Conservation (phyloP, 2,329 filamentous ascomycete species). For the Leptographium flavum region DNA sequence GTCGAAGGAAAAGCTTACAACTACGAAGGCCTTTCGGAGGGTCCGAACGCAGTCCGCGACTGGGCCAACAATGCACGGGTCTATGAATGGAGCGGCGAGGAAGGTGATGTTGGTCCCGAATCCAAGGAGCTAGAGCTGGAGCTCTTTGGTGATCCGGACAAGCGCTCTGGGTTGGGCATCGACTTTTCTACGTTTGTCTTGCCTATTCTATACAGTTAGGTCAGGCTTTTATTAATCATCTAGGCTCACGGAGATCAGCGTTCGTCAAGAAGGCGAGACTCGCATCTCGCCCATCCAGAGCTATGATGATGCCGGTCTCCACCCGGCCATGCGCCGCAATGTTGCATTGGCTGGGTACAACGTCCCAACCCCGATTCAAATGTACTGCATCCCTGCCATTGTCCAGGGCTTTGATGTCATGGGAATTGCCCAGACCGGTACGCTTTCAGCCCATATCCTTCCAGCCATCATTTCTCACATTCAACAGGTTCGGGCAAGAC, state of each 20-base stretch:
- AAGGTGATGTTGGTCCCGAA: conserved; percentile 68
- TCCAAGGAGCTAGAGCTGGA: conserved; percentile 56
- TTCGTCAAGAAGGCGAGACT: conserved; percentile 40
- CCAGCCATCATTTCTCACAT: background rate
- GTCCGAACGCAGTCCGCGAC: conserved; percentile 10
- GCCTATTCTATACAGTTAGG: background rate
- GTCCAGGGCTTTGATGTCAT: conserved; percentile 67
- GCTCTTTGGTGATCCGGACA: conserved; percentile 52
- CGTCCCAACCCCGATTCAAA: conserved; percentile 73
- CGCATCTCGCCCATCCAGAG: conserved; percentile 35
- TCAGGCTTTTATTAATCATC: conserved; percentile 4
- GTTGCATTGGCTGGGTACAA: conserved; percentile 58
- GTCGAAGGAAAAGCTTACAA: conserved; percentile 29
- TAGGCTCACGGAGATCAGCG: conserved; percentile 41
- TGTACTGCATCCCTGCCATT: conserved; percentile 70
- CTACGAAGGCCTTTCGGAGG: conserved; percentile 24
- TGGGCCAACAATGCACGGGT: conserved; percentile 45
- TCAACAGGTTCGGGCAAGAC: conserved; percentile 83
- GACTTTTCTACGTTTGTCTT: conserved; percentile 36
- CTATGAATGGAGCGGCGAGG: conserved; percentile 79
- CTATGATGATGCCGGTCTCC: conserved; percentile 68
- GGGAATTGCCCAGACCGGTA: conserved; percentile 85
- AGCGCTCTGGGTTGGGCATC: conserved; percentile 36
- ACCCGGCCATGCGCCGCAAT: conserved; percentile 72
- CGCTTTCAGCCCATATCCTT: conserved; percentile 15